Percentiles rank a stretch among this genome's conserved stretches.
Evolutionary conservation across 2,329 filamentous ascomycete genomes (phyloP).

Genomic region (Phaeoacremonium minimum): DNA sequence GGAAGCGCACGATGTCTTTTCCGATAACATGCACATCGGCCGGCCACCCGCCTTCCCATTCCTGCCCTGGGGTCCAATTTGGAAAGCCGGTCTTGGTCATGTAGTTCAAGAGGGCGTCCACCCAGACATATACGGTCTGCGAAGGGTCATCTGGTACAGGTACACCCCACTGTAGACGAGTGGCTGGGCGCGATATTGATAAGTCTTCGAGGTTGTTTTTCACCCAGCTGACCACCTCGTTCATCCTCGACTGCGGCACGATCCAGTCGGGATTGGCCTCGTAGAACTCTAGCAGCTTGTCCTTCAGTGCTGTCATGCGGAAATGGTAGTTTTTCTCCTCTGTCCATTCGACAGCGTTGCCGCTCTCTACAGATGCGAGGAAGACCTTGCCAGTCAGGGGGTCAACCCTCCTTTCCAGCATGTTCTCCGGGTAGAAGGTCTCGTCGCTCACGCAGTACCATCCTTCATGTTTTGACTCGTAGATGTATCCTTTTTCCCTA

Average conservation of each 20-base stretch:
- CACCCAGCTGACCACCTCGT: slow-evolving; percentile 76
- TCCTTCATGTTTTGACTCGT: slow-evolving; percentile 80
- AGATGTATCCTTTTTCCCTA: slow-evolving; percentile 71
- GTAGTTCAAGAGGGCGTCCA: slow-evolving; percentile 95
- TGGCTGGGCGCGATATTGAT: slow-evolving; percentile 78
- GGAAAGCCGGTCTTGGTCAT: slow-evolving; percentile 84
- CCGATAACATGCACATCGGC: slow-evolving; percentile 89
- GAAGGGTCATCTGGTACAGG: slow-evolving; percentile 76
- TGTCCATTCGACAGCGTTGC: slow-evolving; percentile 90
- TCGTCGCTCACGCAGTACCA: slow-evolving; percentile 98
- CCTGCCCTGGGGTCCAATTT: slow-evolving; percentile 60
- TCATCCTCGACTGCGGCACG: slow-evolving; percentile 66
- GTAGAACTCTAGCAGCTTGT: slow-evolving; percentile 78
- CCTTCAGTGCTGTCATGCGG: slow-evolving; percentile 75
- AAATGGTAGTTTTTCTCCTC: slow-evolving; percentile 96
- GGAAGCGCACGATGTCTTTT: slow-evolving; percentile 95
- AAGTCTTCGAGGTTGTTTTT: slow-evolving; percentile 76
- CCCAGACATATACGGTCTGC: slow-evolving; percentile 97
- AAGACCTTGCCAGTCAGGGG: slow-evolving; percentile 78
- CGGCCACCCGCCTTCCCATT: slow-evolving; percentile 71
- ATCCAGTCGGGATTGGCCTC: slow-evolving; percentile 73
- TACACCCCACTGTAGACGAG: slow-evolving; percentile 82
- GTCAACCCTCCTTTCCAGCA: slow-evolving; percentile 70
- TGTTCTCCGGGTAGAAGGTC: slow-evolving; percentile 81
- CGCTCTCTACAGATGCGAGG: slow-evolving; percentile 81